Evolutionary conservation across 2,329 filamentous ascomycete species (phyloP).

Genomic region (Aspergillus sp.): DNA sequence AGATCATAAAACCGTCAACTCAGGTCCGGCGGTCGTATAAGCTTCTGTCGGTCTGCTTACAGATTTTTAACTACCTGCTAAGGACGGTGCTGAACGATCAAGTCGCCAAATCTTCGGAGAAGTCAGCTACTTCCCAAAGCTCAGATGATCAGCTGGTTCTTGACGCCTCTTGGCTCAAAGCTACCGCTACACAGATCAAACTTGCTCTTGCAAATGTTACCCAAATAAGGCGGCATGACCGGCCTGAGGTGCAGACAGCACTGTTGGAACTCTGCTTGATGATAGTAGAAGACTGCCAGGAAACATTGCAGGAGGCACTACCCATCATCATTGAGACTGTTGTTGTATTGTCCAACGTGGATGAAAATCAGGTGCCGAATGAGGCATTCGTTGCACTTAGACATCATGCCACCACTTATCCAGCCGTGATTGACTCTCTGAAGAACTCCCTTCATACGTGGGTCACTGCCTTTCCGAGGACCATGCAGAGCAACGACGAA

Average conservation of each 20-base stretch:
- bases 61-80: constrained; percentile 55
- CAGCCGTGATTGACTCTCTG: constrained; percentile 63
- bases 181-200: constrained; percentile 78
- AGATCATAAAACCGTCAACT: constrained; percentile 70
- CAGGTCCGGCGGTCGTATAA: constrained; percentile 60
- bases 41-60: constrained; percentile 65
- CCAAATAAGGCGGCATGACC: constrained; percentile 71
- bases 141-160: constrained; percentile 43
- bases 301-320: constrained; percentile 68
- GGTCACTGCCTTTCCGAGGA: constrained; percentile 74
- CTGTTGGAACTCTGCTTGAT: constrained; percentile 71
- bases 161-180: constrained; percentile 70
- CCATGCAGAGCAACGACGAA: constrained; percentile 84
- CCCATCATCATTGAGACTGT: constrained; percentile 78
- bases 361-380: constrained; percentile 45
- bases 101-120: constrained; percentile 26
- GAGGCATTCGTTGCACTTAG: constrained; percentile 50
- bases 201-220: constrained; percentile 76
- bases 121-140: constrained; percentile 23
- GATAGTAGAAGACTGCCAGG: constrained; percentile 76
- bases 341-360: constrained; percentile 64
- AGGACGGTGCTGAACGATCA: constrained; percentile 50
- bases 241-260: constrained; percentile 66
- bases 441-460: constrained; percentile 76
- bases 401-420: constrained; percentile 64